A percentile compares a stretch with the other conserved stretches of the same genome.
Evolutionary conservation across 495 filamentous ascomycete genomes (phyloP).

Genomic region (Penicillium antarcticum): DNA sequence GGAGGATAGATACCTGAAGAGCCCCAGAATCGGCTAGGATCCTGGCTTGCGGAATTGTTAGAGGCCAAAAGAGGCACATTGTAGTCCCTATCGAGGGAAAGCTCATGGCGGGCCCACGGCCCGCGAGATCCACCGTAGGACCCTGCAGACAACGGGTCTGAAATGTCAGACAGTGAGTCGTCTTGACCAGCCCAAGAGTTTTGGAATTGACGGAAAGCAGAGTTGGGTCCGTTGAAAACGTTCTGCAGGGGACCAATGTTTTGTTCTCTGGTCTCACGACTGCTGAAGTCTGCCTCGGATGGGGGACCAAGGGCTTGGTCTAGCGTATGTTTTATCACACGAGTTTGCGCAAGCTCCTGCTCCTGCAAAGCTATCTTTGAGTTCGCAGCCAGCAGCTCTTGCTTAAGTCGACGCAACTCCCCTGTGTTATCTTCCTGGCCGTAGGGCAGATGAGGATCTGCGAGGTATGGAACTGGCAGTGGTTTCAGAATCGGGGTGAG

Average conservation of each 20-base stretch:
- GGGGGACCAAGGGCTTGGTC: conserved; percentile 68
- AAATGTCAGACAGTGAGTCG: conserved; percentile 61
- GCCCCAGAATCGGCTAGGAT: conserved; percentile 34
- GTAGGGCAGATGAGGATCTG: conserved; percentile 12
- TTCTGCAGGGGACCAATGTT: conserved; percentile 51
- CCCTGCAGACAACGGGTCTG: conserved; percentile 58
- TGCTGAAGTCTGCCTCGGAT: conserved; percentile 52
- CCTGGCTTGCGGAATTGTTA: conserved; percentile 21
- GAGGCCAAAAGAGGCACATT: conserved; percentile 22
- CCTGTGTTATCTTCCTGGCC: conserved; percentile 29
- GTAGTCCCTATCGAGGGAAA: conserved; percentile 29
- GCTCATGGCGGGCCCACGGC: conserved; percentile 53
- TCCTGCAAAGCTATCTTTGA: conserved; percentile 78
- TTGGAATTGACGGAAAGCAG: conserved; percentile 50
- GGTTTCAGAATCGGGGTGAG: conserved; percentile 57
- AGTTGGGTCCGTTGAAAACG: conserved; percentile 50
- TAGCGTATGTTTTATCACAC: conserved; percentile 70
- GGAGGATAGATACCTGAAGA: conserved; percentile 15
- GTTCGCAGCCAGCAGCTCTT: conserved; percentile 75
- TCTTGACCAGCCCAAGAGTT: conserved; percentile 64
- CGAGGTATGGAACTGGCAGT: conserved; percentile 36
- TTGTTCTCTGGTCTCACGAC: conserved; percentile 49
- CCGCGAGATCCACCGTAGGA: conserved; percentile 59
- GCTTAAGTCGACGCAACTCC: conserved; percentile 58
- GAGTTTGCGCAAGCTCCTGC: conserved; percentile 76